phyloP scores from a whole-genome alignment of 768 basidiomycete genomes.

The Melanogaster broomeanus region DNA sequence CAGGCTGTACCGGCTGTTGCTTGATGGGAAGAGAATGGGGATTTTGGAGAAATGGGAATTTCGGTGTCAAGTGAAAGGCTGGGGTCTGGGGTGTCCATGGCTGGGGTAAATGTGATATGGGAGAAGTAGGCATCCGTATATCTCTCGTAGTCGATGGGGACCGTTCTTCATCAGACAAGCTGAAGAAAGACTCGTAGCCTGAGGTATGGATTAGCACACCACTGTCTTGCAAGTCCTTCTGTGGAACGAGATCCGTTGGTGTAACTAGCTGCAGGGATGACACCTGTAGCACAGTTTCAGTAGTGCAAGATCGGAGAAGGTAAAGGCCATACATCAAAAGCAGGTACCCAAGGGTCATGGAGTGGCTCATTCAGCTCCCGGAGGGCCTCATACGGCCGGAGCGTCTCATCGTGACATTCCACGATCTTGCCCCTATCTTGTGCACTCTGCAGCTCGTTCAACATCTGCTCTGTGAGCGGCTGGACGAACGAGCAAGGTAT shows the following conservation, averaged over 20 bases:
- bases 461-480: slow-evolving; percentile 34
- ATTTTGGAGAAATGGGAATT: background rate
- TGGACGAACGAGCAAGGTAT: slow-evolving; percentile 73
- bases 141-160: slow-evolving; percentile 1
- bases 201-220: background rate
- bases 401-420: slow-evolving; percentile 50
- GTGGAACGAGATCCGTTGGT: slow-evolving; percentile 18
- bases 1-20: background rate
- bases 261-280: slow-evolving; percentile 15
- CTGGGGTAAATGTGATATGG: slow-evolving; percentile 40
- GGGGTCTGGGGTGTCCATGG: slow-evolving; percentile 37
- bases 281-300: slow-evolving; percentile 15
- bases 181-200: slow-evolving; percentile 8
- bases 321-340: slow-evolving; percentile 14
- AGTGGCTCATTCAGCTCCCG: background rate
- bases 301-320: background rate
- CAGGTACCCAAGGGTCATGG: slow-evolving; percentile 21
- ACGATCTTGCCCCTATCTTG: slow-evolving; percentile 23
- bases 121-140: slow-evolving; percentile 34
- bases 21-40: background rate
- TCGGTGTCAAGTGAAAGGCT: slow-evolving; percentile 12
- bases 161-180: slow-evolving; percentile 8
- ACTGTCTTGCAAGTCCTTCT: slow-evolving; percentile 6
- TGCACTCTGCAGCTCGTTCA: background rate
- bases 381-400: slow-evolving; percentile 29